Percentiles rank a stretch among this genome's conserved stretches.
Conservation (phyloP, 495 filamentous ascomycete species). For the Penicillium longicatenatum region DNA sequence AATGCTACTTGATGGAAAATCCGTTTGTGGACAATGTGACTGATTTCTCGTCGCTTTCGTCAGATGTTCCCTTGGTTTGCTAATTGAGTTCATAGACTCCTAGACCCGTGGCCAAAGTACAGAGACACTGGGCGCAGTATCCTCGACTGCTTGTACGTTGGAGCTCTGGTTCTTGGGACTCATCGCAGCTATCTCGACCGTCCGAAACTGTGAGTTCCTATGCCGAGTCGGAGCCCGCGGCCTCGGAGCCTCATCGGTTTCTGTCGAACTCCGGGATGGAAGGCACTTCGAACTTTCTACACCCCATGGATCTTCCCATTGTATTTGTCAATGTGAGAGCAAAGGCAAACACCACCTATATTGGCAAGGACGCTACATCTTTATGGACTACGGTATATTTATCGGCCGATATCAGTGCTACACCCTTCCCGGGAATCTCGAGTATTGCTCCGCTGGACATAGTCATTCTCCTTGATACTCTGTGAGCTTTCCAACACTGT, state of each 20-base stretch:
- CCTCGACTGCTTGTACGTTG: conserved; percentile 23
- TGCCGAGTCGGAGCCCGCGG: neutral
- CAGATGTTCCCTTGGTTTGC: neutral
- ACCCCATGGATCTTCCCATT: conserved; percentile 25
- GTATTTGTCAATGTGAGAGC: conserved; percentile 23
- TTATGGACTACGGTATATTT: conserved; percentile 29
- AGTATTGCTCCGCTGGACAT: conserved; percentile 25
- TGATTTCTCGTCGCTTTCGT: neutral
- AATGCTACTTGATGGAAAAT: conserved; percentile 12
- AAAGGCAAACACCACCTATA: conserved; percentile 9
- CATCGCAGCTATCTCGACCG: conserved; percentile 1
- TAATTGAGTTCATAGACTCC: neutral
- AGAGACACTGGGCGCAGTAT: neutral
- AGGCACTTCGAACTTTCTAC: conserved; percentile 2
- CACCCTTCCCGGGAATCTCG: conserved; percentile 15
- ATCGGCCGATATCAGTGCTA: conserved; percentile 24
- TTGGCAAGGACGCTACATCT: conserved; percentile 16
- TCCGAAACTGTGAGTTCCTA: conserved; percentile 2
- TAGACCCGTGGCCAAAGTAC: neutral
- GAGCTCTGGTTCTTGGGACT: conserved; percentile 29
- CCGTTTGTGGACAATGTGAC: conserved; percentile 25
- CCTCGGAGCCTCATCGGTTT: neutral
- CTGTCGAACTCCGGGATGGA: neutral
- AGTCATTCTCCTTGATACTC: conserved; percentile 27
- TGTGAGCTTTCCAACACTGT: conserved; percentile 14